Evolutionary conservation across 1,284 basidiomycete species (phyloP), one percentile per base, ranked within the genome.

Genomic region (Thelephora terrestris): DNA sequence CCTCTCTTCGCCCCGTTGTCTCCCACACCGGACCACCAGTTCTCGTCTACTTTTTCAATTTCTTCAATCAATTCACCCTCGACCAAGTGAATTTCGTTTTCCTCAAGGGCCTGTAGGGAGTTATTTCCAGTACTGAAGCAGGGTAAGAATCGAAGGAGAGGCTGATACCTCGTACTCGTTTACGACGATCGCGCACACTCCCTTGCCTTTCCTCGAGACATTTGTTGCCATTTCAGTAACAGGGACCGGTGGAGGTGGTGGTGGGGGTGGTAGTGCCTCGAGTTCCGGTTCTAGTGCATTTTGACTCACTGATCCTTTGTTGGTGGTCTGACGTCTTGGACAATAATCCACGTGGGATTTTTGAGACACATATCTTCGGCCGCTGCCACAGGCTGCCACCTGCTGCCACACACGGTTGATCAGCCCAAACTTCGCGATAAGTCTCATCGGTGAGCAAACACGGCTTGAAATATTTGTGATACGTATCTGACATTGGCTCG

Each of bases 11-110:
- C 66, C 12, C 87, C 88, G 25, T 69, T 70, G 35, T 71, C 65
- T 32, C 81, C 80, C 39, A 79, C 71, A 25, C 89, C 91, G 53
- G 71, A 76, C 91, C 91, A 93, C 91, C 83, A 85, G 12, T 79
- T 86, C 56, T 90, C 86, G 58, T 85, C 88, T n/a, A 91, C 62
- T 65, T 88, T 78, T 63, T 92, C 88, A 43, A 94, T 81, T 54
- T 87, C 76, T 47, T 85, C 79, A 48, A 95, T 80, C 35, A 83
- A 65, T 60, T 93, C 88, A 45, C 90, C 92, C 63, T 94, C 91
- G 2, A 70, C 57, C 18, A 96, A 73, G 47, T 67, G 65, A 67
- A 95, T 80, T 61, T 96, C 92, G 59, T 92, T 91, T 53, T 91
- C 85, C 64, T 91, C 89, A 7, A 77, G 70, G 23, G 82, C 82